Conservation (phyloP, 257 asterid genomes). For the Solanum pinnatisectum region DNA sequence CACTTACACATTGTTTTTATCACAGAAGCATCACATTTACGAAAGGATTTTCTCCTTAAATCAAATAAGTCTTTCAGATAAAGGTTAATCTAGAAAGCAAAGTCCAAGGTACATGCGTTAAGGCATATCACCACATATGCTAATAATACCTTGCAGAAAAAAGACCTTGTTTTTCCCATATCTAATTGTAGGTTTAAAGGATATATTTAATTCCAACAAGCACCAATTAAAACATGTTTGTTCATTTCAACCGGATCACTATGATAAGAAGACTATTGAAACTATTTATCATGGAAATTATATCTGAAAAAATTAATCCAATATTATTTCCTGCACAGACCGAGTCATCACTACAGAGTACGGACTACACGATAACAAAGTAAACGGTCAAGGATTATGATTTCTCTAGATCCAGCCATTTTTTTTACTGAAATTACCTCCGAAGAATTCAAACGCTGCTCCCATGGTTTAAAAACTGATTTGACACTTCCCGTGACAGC, state of each 20-base stretch:
- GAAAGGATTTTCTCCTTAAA: neutral
- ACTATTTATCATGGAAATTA: neutral
- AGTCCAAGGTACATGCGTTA: neutral
- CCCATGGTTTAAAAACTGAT: conserved; percentile 92
- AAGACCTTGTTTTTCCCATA: neutral
- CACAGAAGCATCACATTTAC: neutral
- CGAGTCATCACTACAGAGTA: neutral
- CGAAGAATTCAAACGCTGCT: conserved; percentile 65
- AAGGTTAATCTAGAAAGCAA: neutral
- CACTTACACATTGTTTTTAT: neutral
- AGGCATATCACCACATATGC: neutral
- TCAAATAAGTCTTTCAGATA: neutral
- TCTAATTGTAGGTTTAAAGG: neutral
- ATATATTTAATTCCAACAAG: neutral
- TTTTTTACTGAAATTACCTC: conserved; percentile 38
- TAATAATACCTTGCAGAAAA: neutral
- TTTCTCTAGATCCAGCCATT: neutral
- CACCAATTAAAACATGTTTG: neutral
- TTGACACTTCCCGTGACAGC: conserved; percentile 83
- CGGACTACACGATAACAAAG: neutral
- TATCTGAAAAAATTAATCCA: neutral
- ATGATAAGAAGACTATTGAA: neutral
- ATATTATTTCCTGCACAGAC: neutral
- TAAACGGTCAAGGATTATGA: neutral
- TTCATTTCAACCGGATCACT: neutral